phyloP scores from a whole-genome alignment of 805 yeast genomes.

The Yarrowia keelungensis region DNA sequence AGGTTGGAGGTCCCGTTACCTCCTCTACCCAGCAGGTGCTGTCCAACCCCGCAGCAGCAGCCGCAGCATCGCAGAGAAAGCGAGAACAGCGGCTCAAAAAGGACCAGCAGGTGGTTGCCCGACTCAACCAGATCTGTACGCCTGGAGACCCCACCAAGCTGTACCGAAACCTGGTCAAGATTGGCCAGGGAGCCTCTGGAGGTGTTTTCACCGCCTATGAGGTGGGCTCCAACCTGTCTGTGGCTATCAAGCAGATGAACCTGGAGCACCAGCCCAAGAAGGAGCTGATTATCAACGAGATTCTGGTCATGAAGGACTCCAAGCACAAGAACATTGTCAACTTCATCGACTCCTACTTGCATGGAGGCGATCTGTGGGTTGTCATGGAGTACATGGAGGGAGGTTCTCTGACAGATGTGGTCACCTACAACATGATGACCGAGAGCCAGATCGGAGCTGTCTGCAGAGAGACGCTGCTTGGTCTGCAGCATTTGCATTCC shows the following conservation, averaged over 20 bases:
- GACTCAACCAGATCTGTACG: slow-evolving; percentile 76
- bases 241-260: slow-evolving; percentile 97
- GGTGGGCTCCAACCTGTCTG: slow-evolving; percentile 63
- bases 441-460: slow-evolving; percentile 97
- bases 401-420: slow-evolving; percentile 94
- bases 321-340: slow-evolving; percentile 95
- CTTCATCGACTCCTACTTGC: slow-evolving; percentile 84
- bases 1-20: slow-evolving; percentile 42
- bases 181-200: slow-evolving; percentile 98
- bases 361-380: slow-evolving; percentile 90
- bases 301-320: slow-evolving; percentile 94
- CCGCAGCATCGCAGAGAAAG: slow-evolving; percentile 52
- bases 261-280: slow-evolving; percentile 89
- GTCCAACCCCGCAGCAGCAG: slow-evolving; percentile 42
- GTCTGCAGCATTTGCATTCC: slow-evolving; percentile 84
- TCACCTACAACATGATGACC: slow-evolving; percentile 85
- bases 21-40: slow-evolving; percentile 37
- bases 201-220: slow-evolving; percentile 85
- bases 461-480: slow-evolving; percentile 86
- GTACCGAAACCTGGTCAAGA: slow-evolving; percentile 61
- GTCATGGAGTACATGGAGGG: slow-evolving; percentile 99
- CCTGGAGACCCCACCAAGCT: slow-evolving; percentile 80
- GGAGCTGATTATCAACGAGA: slow-evolving; percentile 94
- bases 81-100: slow-evolving; percentile 78
- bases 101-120: slow-evolving; percentile 74